phyloP scores from a whole-genome alignment of 345 rosid genomes.

The Eutrema heterophyllum region DNA sequence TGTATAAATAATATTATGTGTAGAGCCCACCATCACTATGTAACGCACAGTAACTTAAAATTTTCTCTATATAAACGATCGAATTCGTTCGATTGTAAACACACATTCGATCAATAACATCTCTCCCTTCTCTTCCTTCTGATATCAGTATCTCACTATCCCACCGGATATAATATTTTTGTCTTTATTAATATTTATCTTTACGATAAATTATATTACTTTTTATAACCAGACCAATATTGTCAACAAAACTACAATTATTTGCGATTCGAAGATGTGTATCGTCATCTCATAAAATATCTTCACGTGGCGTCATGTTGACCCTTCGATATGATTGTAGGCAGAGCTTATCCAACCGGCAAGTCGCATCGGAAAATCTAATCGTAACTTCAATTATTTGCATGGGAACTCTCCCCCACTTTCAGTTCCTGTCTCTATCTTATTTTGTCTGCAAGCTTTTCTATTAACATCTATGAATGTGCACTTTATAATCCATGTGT shows the following conservation, averaged over 20 bases:
- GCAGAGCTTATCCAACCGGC: slow-evolving; percentile 33
- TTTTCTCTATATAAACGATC: no score
- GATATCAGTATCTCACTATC: no score
- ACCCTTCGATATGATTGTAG: not conserved
- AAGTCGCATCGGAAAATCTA: slow-evolving; percentile 33
- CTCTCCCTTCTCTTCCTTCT: no score
- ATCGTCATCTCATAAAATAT: not conserved
- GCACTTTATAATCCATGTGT: slow-evolving; percentile 13
- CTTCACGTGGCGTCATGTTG: slow-evolving; percentile 23
- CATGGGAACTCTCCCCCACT: slow-evolving; percentile 33
- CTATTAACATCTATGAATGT: slow-evolving; percentile 17
- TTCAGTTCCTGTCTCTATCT: slow-evolving; percentile 26
- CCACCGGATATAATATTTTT: no score
- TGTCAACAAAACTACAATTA: slow-evolving; percentile 11
- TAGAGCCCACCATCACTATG: no score
- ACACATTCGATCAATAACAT: no score
- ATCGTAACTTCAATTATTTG: slow-evolving; percentile 33
- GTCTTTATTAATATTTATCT: no score
- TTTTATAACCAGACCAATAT: no score
- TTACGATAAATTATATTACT: no score
- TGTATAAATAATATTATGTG: no score
- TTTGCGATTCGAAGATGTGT: slow-evolving; percentile 4
- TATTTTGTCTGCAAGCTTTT: slow-evolving; percentile 18
- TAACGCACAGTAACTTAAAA: no score
- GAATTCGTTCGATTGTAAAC: no score